Percentiles rank a stretch among this genome's conserved stretches.
Conservation (phyloP, 2,329 filamentous ascomycete species). For the Akanthomyces lecanii region DNA sequence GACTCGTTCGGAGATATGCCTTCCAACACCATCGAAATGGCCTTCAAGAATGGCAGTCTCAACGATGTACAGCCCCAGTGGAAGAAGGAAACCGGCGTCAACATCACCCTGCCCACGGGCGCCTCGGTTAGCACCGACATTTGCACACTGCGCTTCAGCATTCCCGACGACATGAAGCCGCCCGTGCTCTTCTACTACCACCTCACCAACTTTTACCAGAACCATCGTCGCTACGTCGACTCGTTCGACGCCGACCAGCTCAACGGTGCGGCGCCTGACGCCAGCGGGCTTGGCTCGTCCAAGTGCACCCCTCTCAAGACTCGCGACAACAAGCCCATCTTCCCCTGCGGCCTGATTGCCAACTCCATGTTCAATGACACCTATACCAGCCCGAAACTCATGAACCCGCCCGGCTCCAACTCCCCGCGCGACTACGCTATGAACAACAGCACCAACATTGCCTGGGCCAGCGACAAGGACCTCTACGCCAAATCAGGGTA, state of each 20-base stretch:
- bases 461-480: constrained; percentile 78
- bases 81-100: constrained; percentile 40
- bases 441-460: constrained; percentile 69
- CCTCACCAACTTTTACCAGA: constrained; percentile 97
- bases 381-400: constrained; percentile 61
- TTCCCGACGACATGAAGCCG: constrained; percentile 73
- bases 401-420: constrained; percentile 44
- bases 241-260: constrained; percentile 82
- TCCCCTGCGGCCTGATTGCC: constrained; percentile 91
- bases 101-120: constrained; percentile 33
- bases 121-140: constrained; percentile 38
- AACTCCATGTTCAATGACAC: constrained; percentile 98
- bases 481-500: constrained; percentile 73
- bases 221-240: constrained; percentile 92
- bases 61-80: constrained; percentile 35
- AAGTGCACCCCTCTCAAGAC: constrained; percentile 71
- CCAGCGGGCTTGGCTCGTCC: constrained; percentile 58
- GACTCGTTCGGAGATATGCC: constrained; percentile 49
- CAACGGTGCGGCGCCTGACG: constrained; percentile 60
- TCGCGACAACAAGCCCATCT: constrained; percentile 62
- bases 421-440: constrained; percentile 62
- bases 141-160: constrained; percentile 74
- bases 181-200: constrained; percentile 93
- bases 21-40: constrained; percentile 53
- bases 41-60: constrained; percentile 59